These are phyloP conservation scores for Russula emetica DNA, from an alignment of 768 basidiomycete species.

Conservation along the genomic window DNA sequence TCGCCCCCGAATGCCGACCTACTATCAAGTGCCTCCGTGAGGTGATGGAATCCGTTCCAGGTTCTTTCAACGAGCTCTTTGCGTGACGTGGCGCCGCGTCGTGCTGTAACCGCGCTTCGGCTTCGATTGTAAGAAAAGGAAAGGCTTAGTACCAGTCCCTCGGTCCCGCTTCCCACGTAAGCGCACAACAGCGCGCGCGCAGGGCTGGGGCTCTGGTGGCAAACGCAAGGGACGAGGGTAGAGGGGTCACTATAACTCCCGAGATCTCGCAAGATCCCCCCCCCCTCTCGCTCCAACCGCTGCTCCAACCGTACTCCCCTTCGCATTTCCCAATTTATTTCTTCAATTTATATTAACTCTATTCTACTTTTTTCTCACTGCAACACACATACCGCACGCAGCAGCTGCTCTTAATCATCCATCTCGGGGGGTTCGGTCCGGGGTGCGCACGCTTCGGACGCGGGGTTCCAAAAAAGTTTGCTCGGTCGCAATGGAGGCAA, in stretches of 20 bases:
- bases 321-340: background rate
- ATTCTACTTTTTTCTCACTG: background rate
- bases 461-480: slow-evolving; percentile 12
- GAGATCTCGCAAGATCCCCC: slow-evolving; percentile 5
- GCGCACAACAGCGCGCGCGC: background rate
- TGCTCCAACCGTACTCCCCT: background rate
- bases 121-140: background rate
- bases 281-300: background rate
- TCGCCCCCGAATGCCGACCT: background rate
- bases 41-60: background rate
- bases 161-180: slow-evolving; percentile 1
- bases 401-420: background rate
- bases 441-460: background rate
- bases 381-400: background rate
- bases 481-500: background rate
- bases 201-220: background rate
- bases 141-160: background rate
- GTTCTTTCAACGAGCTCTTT: background rate
- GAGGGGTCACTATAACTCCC: background rate
- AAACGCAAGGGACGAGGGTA: background rate
- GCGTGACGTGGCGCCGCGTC: slow-evolving; percentile 19
- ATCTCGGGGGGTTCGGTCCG: slow-evolving; percentile 10
- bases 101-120: background rate
- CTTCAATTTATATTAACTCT: too few species aligned
- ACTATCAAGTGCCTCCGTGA: background rate